Evolutionary conservation across 1,284 basidiomycete genomes (phyloP), one percentile per base, ranked within the genome.

Genomic region (Cystobasidium pallidum): DNA sequence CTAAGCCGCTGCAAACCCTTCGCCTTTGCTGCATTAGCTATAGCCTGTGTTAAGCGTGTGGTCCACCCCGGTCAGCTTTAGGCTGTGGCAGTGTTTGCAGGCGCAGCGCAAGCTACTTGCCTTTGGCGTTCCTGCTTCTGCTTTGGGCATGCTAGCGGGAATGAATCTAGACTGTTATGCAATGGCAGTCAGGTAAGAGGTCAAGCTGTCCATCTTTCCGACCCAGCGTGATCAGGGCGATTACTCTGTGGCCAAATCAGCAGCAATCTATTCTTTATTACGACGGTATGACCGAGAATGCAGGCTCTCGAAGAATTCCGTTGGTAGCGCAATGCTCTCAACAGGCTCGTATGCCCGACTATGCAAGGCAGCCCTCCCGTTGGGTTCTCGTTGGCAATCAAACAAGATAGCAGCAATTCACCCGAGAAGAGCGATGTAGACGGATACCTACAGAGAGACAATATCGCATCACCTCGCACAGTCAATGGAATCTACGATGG

Each of bases 21-120:
- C 67, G 92, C 89, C 85, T 96, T 96, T 90, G 94, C 94, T 82
- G 91, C 90, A 82, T 96, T 97, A 49, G 68, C 68, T 30, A 71
- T 71, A 26, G 68, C 68, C 68, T 71, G n/a, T 34, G 6, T 6
- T 6, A 26, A 24, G 21, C 39, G 21, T 13, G 43, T 28, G 19
- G 61, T 24, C 49, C 28, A 11, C 30, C 10, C 11, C 34, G 21
- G 32, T 45, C 47, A 39, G 34, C 49, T 57, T 19, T 57, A 49
- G 11, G 8, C 3, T 30, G 11, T 49, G 17, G 24, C 15, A 28
- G 17, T 17, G 24, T 41, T 19, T 13, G 28, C 34, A 49, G 30
- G 39, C n/a, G 11, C 10, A 11, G n/a, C 28, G 26, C 17, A 7
- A 2, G 19, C 11, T 2, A 57, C 68, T 24, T 39, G 64, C 68